Conservation (phyloP, 1,284 basidiomycete genomes). For the Gymnopus androsaceus region DNA sequence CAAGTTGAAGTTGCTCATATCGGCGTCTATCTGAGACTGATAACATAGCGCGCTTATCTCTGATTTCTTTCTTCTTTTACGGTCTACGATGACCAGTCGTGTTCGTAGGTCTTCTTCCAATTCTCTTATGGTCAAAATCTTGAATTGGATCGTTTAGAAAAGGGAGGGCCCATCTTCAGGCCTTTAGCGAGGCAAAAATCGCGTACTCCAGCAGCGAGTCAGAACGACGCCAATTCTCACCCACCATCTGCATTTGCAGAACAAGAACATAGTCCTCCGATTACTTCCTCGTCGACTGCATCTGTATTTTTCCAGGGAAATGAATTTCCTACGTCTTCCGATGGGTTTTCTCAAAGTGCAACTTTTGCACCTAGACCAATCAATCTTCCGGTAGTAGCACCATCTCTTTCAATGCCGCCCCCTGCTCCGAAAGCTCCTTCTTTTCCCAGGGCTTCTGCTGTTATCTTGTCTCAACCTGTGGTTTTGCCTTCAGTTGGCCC, state of each 20-base stretch:
- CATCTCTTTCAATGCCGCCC: slow-evolving; percentile 11
- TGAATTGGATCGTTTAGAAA: slow-evolving; percentile 47
- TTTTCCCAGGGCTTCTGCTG: not conserved
- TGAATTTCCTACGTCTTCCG: not conserved
- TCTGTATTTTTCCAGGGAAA: not conserved
- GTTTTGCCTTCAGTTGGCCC: not conserved
- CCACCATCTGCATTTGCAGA: not conserved
- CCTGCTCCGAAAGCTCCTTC: slow-evolving; percentile 26
- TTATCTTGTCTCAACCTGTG: not conserved
- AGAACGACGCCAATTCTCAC: not conserved
- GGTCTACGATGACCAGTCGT: slow-evolving; percentile 63
- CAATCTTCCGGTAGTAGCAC: slow-evolving; percentile 6
- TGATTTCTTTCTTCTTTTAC: not conserved
- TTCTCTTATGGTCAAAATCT: not conserved
- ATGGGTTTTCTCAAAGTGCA: not conserved
- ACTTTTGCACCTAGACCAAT: not conserved
- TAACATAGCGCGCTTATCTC: not conserved
- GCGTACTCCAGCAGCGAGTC: slow-evolving; percentile 25
- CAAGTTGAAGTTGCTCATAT: slow-evolving; percentile 27
- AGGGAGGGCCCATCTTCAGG: slow-evolving; percentile 68
- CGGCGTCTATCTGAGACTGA: not conserved
- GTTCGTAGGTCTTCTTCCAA: slow-evolving; percentile 61
- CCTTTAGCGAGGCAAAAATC: slow-evolving; percentile 60
- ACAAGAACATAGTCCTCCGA: not conserved
- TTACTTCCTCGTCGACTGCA: not conserved